These are phyloP conservation scores for Saccharomyces hybrid DNA, from an alignment of 1,139 yeast species.

Conservation along the genomic window DNA sequence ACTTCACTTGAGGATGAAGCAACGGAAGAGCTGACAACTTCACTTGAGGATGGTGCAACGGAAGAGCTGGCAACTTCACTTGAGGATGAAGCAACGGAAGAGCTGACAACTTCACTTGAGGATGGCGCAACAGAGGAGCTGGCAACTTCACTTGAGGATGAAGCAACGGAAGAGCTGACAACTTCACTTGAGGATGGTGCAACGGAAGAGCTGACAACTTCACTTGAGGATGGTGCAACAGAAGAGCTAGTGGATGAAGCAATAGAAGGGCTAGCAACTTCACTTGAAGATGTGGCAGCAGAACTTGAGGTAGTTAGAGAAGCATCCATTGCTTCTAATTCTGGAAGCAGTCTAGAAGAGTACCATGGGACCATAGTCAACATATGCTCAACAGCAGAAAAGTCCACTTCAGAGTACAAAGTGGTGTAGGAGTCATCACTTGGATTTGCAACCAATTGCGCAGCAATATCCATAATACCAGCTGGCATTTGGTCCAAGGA, in stretches of 20 bases:
- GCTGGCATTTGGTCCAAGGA: conserved; percentile 4
- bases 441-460: conserved; percentile 4
- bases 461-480: conserved; percentile 4
- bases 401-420: conserved; percentile 24
- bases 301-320: background rate
- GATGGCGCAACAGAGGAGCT: too few species aligned
- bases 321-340: background rate
- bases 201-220: background rate
- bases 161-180: background rate
- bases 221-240: conserved; percentile 16
- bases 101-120: too few species aligned
- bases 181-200: background rate
- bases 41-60: background rate
- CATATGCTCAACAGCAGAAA: conserved; percentile 27
- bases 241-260: background rate
- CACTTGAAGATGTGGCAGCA: background rate
- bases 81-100: background rate
- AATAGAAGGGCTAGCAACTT: background rate
- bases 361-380: conserved; percentile 38
- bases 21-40: background rate
- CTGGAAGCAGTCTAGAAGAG: conserved; percentile 26
- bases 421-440: conserved; percentile 24
- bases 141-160: too few species aligned
- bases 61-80: background rate
- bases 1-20: background rate